Base-by-base conservation (phyloP, 176 grass and related monocot genomes). In the Thalia dealbata region DNA sequence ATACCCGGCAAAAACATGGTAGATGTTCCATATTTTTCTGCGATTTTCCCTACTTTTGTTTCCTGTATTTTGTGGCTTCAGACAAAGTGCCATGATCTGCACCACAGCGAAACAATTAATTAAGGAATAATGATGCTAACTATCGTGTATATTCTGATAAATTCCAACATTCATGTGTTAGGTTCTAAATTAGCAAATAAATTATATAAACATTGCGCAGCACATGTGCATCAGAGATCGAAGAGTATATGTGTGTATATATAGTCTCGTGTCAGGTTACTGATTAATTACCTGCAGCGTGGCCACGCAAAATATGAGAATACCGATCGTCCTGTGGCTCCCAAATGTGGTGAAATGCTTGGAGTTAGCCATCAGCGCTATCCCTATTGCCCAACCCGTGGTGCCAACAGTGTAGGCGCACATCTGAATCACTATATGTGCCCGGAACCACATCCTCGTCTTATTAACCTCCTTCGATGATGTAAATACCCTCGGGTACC, bases 11-110 rank as follows among this genome's bases (percentile, higher is more conserved):
- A 35, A 10, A n/a, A 58, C 15, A n/a, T 73, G 71, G n/a, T 35
- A 73, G 2, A 73, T 23, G 51, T 38, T 58, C 71, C 71, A 73
- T 30, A 35, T 54, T n/a, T 41, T 56, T 6, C 50, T 55, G 24
- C 26, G 27, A 6, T 8, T 58, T 22, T 63, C 10, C 3, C 61
- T 11, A 3, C 14, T 11, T 73, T 13, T 2, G n/a, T n/a, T n/a
- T 52, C 27, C 42, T n/a, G 8, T 14, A 0, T 0, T 14, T 0
- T 13, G 1, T 14, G 71, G 71, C 51, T 41, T 73, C 26, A 73
- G 14, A 22, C 71, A 73, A 18, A 73, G 25, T 22, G 71, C 71
- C 71, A n/a, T 73, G 1, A 73, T 38, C 71, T 73, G 51, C 9
- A 25, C 25, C 45, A 48, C 9, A 44, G 42, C 42, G 42, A 48